Evolutionary conservation across 2,329 filamentous ascomycete genomes (phyloP).

Genomic region (Pseudocercospora musae): DNA sequence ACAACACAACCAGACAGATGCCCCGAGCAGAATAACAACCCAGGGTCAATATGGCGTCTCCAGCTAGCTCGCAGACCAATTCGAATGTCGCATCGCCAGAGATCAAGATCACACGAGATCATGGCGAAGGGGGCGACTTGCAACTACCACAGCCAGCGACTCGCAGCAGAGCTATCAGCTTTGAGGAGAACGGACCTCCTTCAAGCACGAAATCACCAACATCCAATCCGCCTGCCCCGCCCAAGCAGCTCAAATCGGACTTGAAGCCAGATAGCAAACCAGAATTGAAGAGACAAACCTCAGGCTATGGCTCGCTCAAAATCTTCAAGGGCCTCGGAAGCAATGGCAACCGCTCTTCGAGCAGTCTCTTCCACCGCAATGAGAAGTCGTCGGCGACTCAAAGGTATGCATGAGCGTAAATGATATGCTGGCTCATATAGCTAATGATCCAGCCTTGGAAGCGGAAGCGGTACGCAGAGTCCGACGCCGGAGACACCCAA

Average conservation of each 20-base stretch:
- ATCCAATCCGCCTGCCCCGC: neutral
- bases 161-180: neutral
- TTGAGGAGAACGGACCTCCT: neutral
- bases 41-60: neutral
- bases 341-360: neutral
- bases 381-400: neutral
- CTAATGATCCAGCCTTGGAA: constrained; percentile 1
- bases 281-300: neutral
- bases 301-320: neutral
- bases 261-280: neutral
- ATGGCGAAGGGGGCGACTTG: neutral
- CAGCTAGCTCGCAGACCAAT: neutral
- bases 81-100: neutral
- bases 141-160: neutral
- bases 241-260: neutral
- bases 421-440: neutral
- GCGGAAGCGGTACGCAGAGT: constrained; percentile 7
- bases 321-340: neutral
- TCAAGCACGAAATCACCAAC: neutral
- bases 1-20: neutral
- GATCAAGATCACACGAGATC: constrained; percentile 2
- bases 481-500: constrained; percentile 15
- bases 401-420: neutral
- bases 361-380: constrained; percentile 1
- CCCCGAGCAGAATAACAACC: too few relatives aligned